Conservation (phyloP, 2,329 filamentous ascomycete species). For the Botryosphaeria dothidea region DNA sequence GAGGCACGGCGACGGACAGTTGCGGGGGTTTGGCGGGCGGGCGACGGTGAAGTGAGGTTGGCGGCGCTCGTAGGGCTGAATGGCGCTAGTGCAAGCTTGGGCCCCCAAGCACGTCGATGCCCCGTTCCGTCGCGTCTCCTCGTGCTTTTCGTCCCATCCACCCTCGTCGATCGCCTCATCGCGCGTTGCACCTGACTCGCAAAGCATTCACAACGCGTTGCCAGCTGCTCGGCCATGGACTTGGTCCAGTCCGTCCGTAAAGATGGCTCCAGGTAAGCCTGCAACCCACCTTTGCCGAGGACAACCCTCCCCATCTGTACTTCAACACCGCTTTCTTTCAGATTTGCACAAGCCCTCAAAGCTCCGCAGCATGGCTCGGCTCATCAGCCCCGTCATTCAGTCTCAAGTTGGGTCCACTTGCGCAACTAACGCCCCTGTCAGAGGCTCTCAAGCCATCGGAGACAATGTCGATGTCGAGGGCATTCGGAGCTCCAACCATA, state of each 20-base stretch:
- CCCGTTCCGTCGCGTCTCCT: conserved; percentile 4
- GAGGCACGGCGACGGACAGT: neutral
- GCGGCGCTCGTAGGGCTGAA: conserved; percentile 10
- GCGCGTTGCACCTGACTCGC: conserved; percentile 12
- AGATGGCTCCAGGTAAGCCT: conserved; percentile 68
- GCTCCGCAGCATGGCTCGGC: neutral
- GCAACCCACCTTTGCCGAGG: neutral
- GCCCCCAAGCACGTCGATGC: neutral
- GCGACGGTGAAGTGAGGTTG: conserved; percentile 20
- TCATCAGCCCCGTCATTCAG: neutral
- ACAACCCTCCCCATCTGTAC: neutral
- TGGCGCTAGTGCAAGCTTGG: neutral
- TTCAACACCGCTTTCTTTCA: neutral
- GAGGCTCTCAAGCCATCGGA: conserved; percentile 8
- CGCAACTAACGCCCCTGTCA: neutral
- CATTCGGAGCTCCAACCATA: conserved; percentile 80
- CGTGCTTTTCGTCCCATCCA: conserved; percentile 17
- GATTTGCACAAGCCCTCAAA: neutral
- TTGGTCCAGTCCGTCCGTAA: conserved; percentile 91
- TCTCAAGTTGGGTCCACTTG: neutral
- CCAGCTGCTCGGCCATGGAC: conserved; percentile 65
- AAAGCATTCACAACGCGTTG: neutral
- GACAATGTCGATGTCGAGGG: conserved; percentile 93
- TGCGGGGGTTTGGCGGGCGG: neutral
- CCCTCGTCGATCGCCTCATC: conserved; percentile 12